Percentiles rank a stretch among this genome's conserved stretches.
These are phyloP conservation scores for Ascochyta fabae DNA, from an alignment of 2,329 filamentous ascomycete species.

Conservation along the genomic window DNA sequence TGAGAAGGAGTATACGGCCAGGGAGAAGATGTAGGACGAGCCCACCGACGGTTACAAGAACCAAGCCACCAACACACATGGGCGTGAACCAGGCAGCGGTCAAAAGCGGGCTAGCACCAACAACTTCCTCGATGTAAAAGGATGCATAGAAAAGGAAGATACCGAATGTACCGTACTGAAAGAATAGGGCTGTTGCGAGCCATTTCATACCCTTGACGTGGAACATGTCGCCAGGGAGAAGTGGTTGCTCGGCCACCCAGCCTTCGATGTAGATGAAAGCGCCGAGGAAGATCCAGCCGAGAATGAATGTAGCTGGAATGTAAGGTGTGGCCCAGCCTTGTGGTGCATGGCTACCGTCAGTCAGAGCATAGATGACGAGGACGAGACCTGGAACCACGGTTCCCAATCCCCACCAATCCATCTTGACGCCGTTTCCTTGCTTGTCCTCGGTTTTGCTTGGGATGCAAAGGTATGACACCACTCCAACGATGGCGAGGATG, in stretches of 20 bases:
- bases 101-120: constrained; percentile 36
- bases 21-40: constrained; percentile 46
- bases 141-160: constrained; percentile 49
- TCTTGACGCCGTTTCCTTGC: constrained; percentile 30
- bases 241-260: constrained; percentile 70
- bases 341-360: constrained; percentile 72
- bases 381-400: constrained; percentile 62
- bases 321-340: constrained; percentile 76
- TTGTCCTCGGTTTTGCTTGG: constrained; percentile 29
- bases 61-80: constrained; percentile 45
- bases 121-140: constrained; percentile 46
- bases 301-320: constrained; percentile 68
- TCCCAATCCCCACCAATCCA: constrained; percentile 48
- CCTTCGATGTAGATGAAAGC: constrained; percentile 74
- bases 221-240: constrained; percentile 75
- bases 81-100: constrained; percentile 47
- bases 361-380: constrained; percentile 76
- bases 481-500: constrained; percentile 39
- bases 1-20: constrained; percentile 40
- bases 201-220: constrained; percentile 68
- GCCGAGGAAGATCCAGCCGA: constrained; percentile 67
- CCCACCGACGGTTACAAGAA: constrained; percentile 44
- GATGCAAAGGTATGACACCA: constrained; percentile 39
- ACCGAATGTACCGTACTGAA: constrained; percentile 53
- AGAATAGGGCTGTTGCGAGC: constrained; percentile 48